Evolutionary conservation across 345 rosid species (phyloP).

Genomic region (Sapria himalayana): DNA sequence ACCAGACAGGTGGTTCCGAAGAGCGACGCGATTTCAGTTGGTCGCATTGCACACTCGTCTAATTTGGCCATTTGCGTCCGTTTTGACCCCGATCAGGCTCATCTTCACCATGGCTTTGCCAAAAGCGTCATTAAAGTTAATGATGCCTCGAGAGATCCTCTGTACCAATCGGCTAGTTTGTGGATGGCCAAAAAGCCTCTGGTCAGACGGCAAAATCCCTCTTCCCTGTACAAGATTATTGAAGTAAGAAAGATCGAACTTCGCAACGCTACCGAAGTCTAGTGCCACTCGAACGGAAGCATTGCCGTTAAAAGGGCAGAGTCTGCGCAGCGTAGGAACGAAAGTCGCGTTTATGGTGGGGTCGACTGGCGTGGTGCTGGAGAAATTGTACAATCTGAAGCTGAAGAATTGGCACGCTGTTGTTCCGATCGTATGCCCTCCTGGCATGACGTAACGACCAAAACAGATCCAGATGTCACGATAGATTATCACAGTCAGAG

Average conservation of each 20-base stretch:
- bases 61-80: slow-evolving; percentile 21
- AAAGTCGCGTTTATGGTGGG: slow-evolving; percentile 23
- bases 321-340: slow-evolving; percentile 19
- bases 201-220: slow-evolving; percentile 37
- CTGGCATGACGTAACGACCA: no score
- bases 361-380: slow-evolving; percentile 14
- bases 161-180: slow-evolving; percentile 22
- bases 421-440: slow-evolving; percentile 51
- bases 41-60: slow-evolving; percentile 18
- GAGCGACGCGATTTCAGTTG: no score
- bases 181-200: slow-evolving; percentile 22
- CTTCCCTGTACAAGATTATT: slow-evolving; percentile 22
- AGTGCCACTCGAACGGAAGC: slow-evolving; percentile 15
- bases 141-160: slow-evolving; percentile 10
- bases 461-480: no score
- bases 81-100: slow-evolving; percentile 21
- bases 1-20: no score
- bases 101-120: slow-evolving; percentile 23
- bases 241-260: slow-evolving; percentile 32
- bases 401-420: slow-evolving; percentile 28
- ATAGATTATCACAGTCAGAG: no score
- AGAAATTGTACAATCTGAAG: slow-evolving; percentile 28
- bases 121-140: slow-evolving; percentile 15
- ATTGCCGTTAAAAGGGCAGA: slow-evolving; percentile 33
- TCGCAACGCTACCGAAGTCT: slow-evolving; percentile 23